Conservation (phyloP, 352 stramenopile species). For the Globisporangium barbulae region DNA sequence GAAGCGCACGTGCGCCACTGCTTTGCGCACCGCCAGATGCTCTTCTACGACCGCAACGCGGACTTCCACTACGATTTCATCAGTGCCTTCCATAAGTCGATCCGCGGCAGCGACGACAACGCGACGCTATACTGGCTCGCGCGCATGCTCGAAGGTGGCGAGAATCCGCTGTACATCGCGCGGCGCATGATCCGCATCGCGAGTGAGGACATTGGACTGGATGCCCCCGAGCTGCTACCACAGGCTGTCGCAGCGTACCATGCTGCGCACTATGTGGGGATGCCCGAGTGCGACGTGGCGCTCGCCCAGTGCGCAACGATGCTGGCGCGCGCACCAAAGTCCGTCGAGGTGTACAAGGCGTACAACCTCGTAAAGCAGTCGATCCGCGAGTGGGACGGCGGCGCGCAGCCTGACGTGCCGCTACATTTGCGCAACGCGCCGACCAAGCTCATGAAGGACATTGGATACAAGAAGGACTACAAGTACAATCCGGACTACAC, state of each 20-base stretch:
- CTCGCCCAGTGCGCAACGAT: constrained; percentile 78
- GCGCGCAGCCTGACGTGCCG: constrained; percentile 66
- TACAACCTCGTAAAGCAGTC: constrained; percentile 78
- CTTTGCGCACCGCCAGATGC: constrained; percentile 66
- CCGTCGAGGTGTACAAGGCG: constrained; percentile 77
- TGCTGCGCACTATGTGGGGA: constrained; percentile 69
- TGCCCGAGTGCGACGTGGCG: constrained; percentile 85
- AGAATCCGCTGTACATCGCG: constrained; percentile 81
- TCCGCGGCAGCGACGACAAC: constrained; percentile 80
- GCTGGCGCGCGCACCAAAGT: constrained; percentile 80
- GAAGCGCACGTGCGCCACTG: constrained; percentile 64
- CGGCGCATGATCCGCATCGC: constrained; percentile 81
- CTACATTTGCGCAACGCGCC: constrained; percentile 81
- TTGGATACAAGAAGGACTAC: constrained; percentile 78
- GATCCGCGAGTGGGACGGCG: constrained; percentile 50
- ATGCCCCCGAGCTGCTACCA: constrained; percentile 59
- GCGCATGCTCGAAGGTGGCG: constrained; percentile 83
- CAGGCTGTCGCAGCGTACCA: constrained; percentile 74
- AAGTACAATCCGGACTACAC: constrained; percentile 82
- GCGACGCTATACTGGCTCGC: constrained; percentile 83
- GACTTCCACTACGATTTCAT: constrained; percentile 88
- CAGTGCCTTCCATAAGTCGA: constrained; percentile 82
- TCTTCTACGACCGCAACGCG: constrained; percentile 83
- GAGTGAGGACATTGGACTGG: constrained; percentile 81
- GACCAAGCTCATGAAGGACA: constrained; percentile 72